A percentile compares a stretch with the other conserved stretches of the same genome.
These are phyloP conservation scores for Amaranthus hypochondriacus DNA, from an alignment of 148 eudicot genomes.

Conservation along the genomic window DNA sequence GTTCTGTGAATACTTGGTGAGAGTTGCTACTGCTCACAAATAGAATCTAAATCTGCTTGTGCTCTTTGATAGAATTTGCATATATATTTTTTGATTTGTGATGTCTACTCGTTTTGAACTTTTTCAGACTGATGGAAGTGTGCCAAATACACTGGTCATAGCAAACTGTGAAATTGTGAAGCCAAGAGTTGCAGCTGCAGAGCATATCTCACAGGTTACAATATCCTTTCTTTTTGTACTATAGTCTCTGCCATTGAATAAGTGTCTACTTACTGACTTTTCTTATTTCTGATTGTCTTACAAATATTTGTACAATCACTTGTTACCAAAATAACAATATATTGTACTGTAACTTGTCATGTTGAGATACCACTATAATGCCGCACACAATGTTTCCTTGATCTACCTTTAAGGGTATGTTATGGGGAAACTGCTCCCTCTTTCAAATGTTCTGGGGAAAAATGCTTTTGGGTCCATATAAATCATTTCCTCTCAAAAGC, in stretches of 20 bases:
- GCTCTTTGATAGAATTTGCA: not conserved
- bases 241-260: not conserved
- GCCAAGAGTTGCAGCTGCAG: slow-evolving; percentile 90
- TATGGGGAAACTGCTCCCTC: not conserved
- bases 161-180: slow-evolving; percentile 92
- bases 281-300: no score
- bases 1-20: not conserved
- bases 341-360: not conserved
- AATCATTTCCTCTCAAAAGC: no score
- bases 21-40: not conserved
- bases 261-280: not conserved
- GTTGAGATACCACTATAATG: not conserved
- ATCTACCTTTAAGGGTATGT: not conserved
- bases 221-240: not conserved
- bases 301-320: not conserved
- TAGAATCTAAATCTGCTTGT: not conserved
- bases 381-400: not conserved
- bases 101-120: slow-evolving; percentile 6
- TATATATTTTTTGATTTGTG: not conserved
- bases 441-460: not conserved
- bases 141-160: slow-evolving; percentile 89
- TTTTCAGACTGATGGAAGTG: slow-evolving; percentile 82
- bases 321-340: not conserved
- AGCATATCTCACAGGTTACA: slow-evolving; percentile 78
- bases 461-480: no score